Evolutionary conservation across 2,329 filamentous ascomycete species (phyloP), one percentile per base, ranked within the genome.

Genomic region (Exophiala xenobiotica): DNA sequence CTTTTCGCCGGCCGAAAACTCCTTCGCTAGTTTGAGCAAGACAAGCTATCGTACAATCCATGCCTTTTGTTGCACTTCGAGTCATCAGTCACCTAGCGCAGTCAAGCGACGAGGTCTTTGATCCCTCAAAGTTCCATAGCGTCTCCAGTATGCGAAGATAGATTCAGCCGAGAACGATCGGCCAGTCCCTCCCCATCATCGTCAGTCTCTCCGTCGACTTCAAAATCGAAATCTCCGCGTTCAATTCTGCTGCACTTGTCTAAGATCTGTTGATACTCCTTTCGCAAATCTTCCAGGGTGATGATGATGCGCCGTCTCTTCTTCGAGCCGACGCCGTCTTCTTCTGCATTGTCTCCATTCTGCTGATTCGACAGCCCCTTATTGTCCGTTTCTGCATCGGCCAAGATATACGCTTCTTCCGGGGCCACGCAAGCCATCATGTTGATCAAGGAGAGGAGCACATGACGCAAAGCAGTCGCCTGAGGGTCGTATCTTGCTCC

Each of bases 371-470:
- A n/a, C n/a, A n/a, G n/a, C n/a, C 24, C 50, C 22, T 52, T 51
- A 6, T 47, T 47, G 2, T 52, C 51, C 2, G 43, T 44, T 8
- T 56, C 50, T 22, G 8, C 52, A 6, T 43, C 37, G 4, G 54
- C 52, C 18, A 83, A 67, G 38, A 95, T 82, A 81, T 95, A 99
- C 1, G 86, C 86, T 64, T 96, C 87, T 56, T 88, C 83, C 51
- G 84, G 76, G 42, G 88, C 83, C 33, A 96, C 90, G 58, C 90
- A 96, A 59, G 87, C 89, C 54, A 99, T 76, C 1, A 90, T 86
- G 67, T 99, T 99, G 73, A 99, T 95, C 38, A 99, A 80, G 55
- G 90, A 79, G n/a, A 97, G 74, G 63, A 95, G 93, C 64, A 89
- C 86, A 61, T 87, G 82, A 40, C 72, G 64, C 40, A 83, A 65